Evolutionary conservation across 2,329 filamentous ascomycete species (phyloP).

Genomic region (Magnaporthiopsis poae): DNA sequence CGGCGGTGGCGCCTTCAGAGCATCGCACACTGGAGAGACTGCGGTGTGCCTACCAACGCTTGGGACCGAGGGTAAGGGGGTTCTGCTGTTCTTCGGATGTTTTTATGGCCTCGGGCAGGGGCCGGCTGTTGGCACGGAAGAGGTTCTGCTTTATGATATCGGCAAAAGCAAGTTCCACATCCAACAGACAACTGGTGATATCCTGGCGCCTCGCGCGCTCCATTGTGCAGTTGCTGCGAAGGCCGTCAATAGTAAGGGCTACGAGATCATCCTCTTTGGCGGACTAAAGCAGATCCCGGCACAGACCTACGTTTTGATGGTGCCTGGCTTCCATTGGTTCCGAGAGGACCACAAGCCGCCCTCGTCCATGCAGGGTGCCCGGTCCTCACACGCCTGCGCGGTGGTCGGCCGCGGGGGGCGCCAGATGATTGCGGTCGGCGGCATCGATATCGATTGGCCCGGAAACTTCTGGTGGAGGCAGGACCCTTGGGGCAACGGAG

Average conservation of each 20-base stretch:
- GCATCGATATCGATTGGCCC: not conserved
- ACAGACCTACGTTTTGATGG: not conserved
- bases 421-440: slow-evolving; percentile 3
- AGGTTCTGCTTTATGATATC: not conserved
- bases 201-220: not conserved
- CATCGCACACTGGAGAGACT: not conserved
- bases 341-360: not conserved
- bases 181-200: not conserved
- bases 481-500: not conserved
- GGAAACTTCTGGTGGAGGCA: not conserved
- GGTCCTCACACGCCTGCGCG: not conserved
- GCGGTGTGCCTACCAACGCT: not conserved
- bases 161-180: not conserved
- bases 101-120: too few relatives aligned
- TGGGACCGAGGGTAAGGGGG: not conserved
- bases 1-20: not conserved
- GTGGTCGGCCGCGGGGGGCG: not conserved
- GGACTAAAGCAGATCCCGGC: not conserved
- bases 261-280: slow-evolving; percentile 1
- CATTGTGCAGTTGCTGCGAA: not conserved
- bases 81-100: not conserved
- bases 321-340: slow-evolving; percentile 2
- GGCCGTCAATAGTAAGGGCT: not conserved
- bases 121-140: not conserved
- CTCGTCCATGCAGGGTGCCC: not conserved